phyloP scores from a whole-genome alignment of 176 grass and related monocot genomes.

The Oryza australiensis region DNA sequence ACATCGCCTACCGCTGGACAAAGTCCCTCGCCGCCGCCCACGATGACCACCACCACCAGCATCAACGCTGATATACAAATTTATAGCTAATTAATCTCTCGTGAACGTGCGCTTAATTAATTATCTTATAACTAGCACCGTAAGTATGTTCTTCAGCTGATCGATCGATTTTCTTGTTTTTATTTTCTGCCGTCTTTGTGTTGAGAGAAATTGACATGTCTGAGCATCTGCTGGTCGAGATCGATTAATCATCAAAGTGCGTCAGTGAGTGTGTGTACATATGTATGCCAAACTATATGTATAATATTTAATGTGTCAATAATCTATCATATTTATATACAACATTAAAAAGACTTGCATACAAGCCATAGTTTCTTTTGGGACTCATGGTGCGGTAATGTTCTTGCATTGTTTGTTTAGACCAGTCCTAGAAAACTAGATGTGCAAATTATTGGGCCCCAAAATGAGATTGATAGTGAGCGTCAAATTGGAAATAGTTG shows the following conservation, averaged over 20 bases:
- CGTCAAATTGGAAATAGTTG: not conserved
- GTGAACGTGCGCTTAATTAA: too few species aligned
- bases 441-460: too few species aligned
- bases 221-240: not conserved
- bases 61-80: too few species aligned
- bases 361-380: too few species aligned
- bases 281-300: not conserved
- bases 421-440: too few species aligned
- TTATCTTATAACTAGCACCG: not conserved
- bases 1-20: constrained; percentile 61
- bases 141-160: not conserved
- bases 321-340: too few species aligned
- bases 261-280: not conserved
- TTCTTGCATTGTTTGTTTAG: too few species aligned
- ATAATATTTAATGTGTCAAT: not conserved
- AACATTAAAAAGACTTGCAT: too few species aligned
- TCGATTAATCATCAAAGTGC: not conserved
- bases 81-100: not conserved
- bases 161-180: not conserved
- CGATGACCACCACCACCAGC: not conserved
- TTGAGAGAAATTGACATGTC: not conserved
- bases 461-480: not conserved
- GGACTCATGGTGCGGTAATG: too few species aligned
- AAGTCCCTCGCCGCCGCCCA: constrained; percentile 27
- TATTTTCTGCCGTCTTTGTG: not conserved